phyloP scores from a whole-genome alignment of 495 filamentous ascomycete genomes.

The Aspergillus saccharolyticus region DNA sequence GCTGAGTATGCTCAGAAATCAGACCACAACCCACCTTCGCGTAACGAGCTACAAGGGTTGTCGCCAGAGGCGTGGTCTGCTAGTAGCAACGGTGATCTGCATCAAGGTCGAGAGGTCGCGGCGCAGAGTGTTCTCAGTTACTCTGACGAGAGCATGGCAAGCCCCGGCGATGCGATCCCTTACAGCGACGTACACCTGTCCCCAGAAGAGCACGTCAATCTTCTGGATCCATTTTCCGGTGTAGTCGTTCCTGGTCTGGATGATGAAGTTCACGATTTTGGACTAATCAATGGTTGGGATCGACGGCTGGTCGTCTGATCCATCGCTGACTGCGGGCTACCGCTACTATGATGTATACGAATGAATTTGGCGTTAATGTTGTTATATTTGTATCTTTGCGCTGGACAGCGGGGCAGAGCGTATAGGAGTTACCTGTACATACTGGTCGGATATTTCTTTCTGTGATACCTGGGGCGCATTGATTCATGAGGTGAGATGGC shows the following conservation, averaged over 20 bases:
- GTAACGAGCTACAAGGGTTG: slow-evolving; percentile 29
- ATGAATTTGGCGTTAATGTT: not conserved
- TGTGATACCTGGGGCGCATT: not conserved
- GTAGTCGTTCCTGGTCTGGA: slow-evolving; percentile 42
- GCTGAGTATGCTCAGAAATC: slow-evolving; percentile 35
- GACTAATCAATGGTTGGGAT: slow-evolving; percentile 32
- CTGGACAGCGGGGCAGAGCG: not conserved
- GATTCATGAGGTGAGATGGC: not conserved
- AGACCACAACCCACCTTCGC: slow-evolving; percentile 15
- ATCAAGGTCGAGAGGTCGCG: slow-evolving; percentile 32
- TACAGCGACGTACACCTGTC: slow-evolving; percentile 22
- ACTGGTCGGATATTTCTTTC: not conserved
- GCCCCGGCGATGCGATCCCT: slow-evolving; percentile 36
- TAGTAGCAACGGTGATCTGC: slow-evolving; percentile 35
- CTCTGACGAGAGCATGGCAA: slow-evolving; percentile 69
- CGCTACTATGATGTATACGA: not conserved
- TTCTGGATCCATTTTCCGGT: slow-evolving; percentile 42
- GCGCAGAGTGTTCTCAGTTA: slow-evolving; percentile 69
- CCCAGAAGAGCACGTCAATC: slow-evolving; percentile 25
- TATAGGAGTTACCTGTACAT: not conserved
- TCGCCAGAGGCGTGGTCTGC: slow-evolving; percentile 42
- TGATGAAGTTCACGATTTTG: slow-evolving; percentile 34
- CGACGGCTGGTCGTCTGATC: slow-evolving; percentile 36
- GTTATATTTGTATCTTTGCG: not conserved
- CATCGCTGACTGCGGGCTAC: not conserved